Evolutionary conservation across 306 rosid genomes (phyloP), one percentile per base, ranked within the genome.

Genomic region (Lathyrus sativus): DNA sequence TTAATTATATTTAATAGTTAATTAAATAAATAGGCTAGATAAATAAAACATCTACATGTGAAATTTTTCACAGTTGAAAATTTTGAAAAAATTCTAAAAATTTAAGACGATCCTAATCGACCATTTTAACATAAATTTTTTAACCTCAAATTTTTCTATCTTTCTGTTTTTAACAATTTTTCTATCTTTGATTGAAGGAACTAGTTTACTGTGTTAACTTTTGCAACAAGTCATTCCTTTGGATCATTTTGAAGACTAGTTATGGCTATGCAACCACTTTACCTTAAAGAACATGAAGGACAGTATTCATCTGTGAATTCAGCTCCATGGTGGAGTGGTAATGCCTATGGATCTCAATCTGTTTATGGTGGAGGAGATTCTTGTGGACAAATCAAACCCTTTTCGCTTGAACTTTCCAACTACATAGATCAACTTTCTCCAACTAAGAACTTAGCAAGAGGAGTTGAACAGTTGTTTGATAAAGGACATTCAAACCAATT

Each of bases 221-320:
- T 42, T 56, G 31, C 24, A 39, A 41, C n/a, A 68, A 67, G 65
- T 68, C 12, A 74, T 65, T 67, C 17, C 13, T 83, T 67, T 31
- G 71, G 79, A 76, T 71, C 12, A 9, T 24, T 80, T 54, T 54
- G 60, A 11, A 54, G 33, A 39, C 29, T 73, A 64, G 15, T 48
- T 15, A 89, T 89, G 95, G 85, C 96, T 62, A 80, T 75, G 89
- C 88, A 87, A 79, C 70, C 88, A 44, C 81, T 78, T 17, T 85
- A 65, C 68, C 81, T 80, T 78, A 89, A 86, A 74, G 98, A 87
- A 82, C 87, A 76, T 76, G 95, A 87, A 80, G 92, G 91, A 22
- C 87, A 84, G 67, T 14, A 73, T 68, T 73, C 88, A 49, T 67
- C 91, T 73, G 77, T 39, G 67, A 19, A 54, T 38, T 76, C 90